These are phyloP conservation scores for Fusarium sp. DNA, from an alignment of 2,329 filamentous ascomycete species.

Conservation along the genomic window DNA sequence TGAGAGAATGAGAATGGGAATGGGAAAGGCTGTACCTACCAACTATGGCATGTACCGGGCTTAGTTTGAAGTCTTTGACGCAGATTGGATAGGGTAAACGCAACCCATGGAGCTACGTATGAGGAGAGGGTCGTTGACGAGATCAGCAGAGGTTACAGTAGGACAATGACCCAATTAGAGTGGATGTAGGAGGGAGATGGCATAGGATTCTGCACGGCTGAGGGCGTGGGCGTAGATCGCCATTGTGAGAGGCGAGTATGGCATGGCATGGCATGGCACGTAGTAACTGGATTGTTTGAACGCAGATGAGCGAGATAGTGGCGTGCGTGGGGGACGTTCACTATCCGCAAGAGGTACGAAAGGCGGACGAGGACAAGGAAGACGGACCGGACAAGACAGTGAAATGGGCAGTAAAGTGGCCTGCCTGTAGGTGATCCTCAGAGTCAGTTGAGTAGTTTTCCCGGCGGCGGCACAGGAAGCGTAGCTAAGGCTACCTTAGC, in stretches of 20 bases:
- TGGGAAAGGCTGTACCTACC: constrained; percentile 13
- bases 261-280: constrained; percentile 18
- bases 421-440: constrained; percentile 28
- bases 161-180: constrained; percentile 27
- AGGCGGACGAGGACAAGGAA: constrained; percentile 34
- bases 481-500: constrained; percentile 11
- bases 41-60: constrained; percentile 22
- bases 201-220: constrained; percentile 18
- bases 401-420: constrained; percentile 35
- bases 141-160: constrained; percentile 45
- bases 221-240: constrained; percentile 43
- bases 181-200: constrained; percentile 1
- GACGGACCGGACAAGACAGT: constrained; percentile 33
- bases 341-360: constrained; percentile 31
- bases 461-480: constrained; percentile 8
- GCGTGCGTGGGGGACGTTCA: constrained; percentile 44
- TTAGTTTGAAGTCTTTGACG: constrained; percentile 33
- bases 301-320: constrained; percentile 44
- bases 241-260: constrained; percentile 23
- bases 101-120: constrained; percentile 34
- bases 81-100: constrained; percentile 35
- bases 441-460: constrained; percentile 17
- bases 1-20: constrained; percentile 27
- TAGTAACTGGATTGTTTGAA: constrained; percentile 30
- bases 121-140: constrained; percentile 39